phyloP scores from a whole-genome alignment of 352 stramenopile genomes.

The Peronospora destructor region DNA sequence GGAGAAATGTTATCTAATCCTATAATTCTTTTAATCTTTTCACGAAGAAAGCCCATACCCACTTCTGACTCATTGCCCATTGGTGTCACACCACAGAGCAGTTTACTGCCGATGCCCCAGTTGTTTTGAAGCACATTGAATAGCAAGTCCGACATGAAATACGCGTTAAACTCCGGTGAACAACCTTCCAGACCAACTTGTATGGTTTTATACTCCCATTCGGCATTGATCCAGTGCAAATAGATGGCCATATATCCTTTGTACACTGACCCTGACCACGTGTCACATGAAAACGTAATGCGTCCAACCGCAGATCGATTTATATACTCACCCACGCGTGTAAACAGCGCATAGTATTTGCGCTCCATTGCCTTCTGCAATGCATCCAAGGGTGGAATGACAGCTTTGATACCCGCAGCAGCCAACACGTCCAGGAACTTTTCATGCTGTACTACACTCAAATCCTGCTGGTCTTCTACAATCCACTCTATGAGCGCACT shows the following conservation, averaged over 20 bases:
- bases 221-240: slow-evolving; percentile 77
- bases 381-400: slow-evolving; percentile 42
- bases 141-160: slow-evolving; percentile 73
- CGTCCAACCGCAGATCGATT: slow-evolving; percentile 59
- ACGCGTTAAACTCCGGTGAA: slow-evolving; percentile 58
- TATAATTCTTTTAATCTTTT: slow-evolving; percentile 76
- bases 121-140: slow-evolving; percentile 79
- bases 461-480: slow-evolving; percentile 63
- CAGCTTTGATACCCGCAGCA: slow-evolving; percentile 38
- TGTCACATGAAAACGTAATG: slow-evolving; percentile 76
- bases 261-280: slow-evolving; percentile 58
- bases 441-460: slow-evolving; percentile 53
- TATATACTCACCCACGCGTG: slow-evolving; percentile 66
- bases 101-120: slow-evolving; percentile 62
- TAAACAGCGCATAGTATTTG: slow-evolving; percentile 68
- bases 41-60: slow-evolving; percentile 66
- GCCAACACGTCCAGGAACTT: slow-evolving; percentile 66
- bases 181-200: slow-evolving; percentile 69
- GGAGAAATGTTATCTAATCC: slow-evolving; percentile 66
- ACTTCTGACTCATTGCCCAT: slow-evolving; percentile 52
- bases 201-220: slow-evolving; percentile 82
- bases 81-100: slow-evolving; percentile 66
- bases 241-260: slow-evolving; percentile 74
- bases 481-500: slow-evolving; percentile 66
- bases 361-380: slow-evolving; percentile 65